These are phyloP conservation scores for Leishmania mexicana DNA, from an alignment of 208 protist genomes.

Conservation along the genomic window DNA sequence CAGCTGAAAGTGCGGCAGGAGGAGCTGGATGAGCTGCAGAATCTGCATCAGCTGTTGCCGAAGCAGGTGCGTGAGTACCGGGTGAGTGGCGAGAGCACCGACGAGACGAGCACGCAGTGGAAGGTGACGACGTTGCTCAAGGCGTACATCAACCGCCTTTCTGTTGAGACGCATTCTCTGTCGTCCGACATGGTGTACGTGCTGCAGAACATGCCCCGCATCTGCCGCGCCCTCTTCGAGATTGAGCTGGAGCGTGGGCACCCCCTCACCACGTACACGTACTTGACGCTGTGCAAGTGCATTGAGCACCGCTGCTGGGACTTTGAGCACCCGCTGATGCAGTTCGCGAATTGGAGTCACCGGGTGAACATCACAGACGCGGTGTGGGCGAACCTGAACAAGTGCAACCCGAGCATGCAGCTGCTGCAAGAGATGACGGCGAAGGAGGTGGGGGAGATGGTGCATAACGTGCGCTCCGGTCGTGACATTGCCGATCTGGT, in stretches of 20 bases:
- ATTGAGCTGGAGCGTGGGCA: constrained; percentile 95
- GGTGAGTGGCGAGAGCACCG: constrained; percentile 76
- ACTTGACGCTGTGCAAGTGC: constrained; percentile 93
- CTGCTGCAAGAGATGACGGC: constrained; percentile 79
- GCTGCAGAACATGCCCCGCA: constrained; percentile 95
- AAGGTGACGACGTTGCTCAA: constrained; percentile 98
- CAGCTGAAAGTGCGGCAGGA: constrained; percentile 97
- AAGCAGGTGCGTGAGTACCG: constrained; percentile 66
- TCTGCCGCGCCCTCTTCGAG: constrained; percentile 97
- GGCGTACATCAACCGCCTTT: constrained; percentile 92
- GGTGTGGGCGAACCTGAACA: constrained; percentile 72
- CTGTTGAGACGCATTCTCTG: constrained; percentile 91
- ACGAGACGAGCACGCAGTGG: constrained; percentile 91
- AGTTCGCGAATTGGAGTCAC: constrained; percentile 78
- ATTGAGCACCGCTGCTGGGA: constrained; percentile 96
- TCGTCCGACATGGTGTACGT: constrained; percentile 97
- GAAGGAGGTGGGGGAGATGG: constrained; percentile 84
- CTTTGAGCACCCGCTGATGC: constrained; percentile 90
- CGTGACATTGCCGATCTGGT: constrained; percentile 82
- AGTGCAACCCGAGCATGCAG: constrained; percentile 76
- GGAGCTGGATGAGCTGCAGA: constrained; percentile 94
- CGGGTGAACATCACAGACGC: constrained; percentile 76
- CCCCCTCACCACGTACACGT: constrained; percentile 81
- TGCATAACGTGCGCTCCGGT: constrained; percentile 86
- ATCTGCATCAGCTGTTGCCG: constrained; percentile 70